A percentile compares a stretch with the other conserved stretches of the same genome.
These are phyloP conservation scores for Lipomyces chichibuensis DNA, from an alignment of 805 yeast genomes.

Conservation along the genomic window DNA sequence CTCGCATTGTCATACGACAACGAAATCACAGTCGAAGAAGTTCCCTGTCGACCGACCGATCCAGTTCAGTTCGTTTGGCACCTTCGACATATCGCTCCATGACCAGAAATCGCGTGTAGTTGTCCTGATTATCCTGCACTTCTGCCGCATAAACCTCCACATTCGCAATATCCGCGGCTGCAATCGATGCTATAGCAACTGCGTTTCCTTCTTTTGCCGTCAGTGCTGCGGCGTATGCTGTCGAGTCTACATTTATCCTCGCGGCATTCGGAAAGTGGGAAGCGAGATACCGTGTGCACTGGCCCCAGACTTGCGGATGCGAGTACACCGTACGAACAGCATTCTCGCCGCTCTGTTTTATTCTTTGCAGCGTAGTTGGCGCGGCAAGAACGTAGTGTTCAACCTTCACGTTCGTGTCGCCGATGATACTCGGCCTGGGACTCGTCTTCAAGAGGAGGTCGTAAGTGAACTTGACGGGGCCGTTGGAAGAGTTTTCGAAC, in stretches of 20 bases:
- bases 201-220: slow-evolving; percentile 52
- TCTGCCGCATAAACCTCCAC: slow-evolving; percentile 58
- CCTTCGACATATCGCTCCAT: slow-evolving; percentile 18
- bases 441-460: slow-evolving; percentile 76
- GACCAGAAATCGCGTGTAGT: slow-evolving; percentile 84
- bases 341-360: slow-evolving; percentile 24
- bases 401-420: slow-evolving; percentile 80
- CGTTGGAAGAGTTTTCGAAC: slow-evolving; percentile 92
- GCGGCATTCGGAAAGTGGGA: slow-evolving; percentile 47
- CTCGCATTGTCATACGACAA: too few relatives aligned
- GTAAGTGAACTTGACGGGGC: slow-evolving; percentile 84
- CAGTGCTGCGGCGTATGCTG: slow-evolving; percentile 80
- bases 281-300: slow-evolving; percentile 62
- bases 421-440: slow-evolving; percentile 54
- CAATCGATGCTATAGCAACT: slow-evolving; percentile 73
- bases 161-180: slow-evolving; percentile 64
- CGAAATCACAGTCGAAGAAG: neutral
- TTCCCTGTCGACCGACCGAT: slow-evolving; percentile 5
- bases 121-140: slow-evolving; percentile 72
- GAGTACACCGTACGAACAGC: slow-evolving; percentile 68
- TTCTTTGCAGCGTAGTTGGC: slow-evolving; percentile 10
- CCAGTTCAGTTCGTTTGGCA: slow-evolving; percentile 12
- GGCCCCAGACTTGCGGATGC: slow-evolving; percentile 99
- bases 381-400: slow-evolving; percentile 70
- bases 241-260: slow-evolving; percentile 70